These are phyloP conservation scores for Furculomyces boomerangus DNA, from an alignment of 371 early-diverging fungal genomes.

Conservation along the genomic window DNA sequence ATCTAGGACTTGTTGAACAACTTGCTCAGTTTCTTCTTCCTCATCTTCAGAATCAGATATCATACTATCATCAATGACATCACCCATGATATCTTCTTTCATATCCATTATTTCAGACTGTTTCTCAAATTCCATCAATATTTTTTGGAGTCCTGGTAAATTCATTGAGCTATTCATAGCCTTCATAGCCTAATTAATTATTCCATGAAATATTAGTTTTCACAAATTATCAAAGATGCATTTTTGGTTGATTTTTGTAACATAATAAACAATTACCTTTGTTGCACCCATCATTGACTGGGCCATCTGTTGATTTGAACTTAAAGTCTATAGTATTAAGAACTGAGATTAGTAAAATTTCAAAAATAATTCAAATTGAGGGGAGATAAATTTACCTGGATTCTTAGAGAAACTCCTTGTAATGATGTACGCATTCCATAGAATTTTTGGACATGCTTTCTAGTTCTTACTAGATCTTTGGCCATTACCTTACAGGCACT, in stretches of 20 bases:
- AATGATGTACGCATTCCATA: conserved; percentile 88
- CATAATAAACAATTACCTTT: conserved; percentile 21
- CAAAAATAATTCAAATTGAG: too few species aligned
- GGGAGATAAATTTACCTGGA: conserved; percentile 15
- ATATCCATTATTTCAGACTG: conserved; percentile 94
- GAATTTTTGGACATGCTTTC: conserved; percentile 85
- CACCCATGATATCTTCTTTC: conserved; percentile 97
- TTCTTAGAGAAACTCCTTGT: conserved; percentile 77
- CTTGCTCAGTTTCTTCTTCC: conserved; percentile 63
- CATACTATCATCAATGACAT: conserved; percentile 89
- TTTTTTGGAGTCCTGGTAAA: conserved; percentile 77
- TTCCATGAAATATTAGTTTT: not conserved
- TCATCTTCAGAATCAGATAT: conserved; percentile 85
- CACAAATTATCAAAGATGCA: too few species aligned
- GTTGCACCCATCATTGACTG: conserved; percentile 92
- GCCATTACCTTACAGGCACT: conserved; percentile 75
- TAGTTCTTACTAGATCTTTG: conserved; percentile 87
- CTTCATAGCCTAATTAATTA: conserved; percentile 52
- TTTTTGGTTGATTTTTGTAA: not conserved
- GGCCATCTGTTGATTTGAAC: conserved; percentile 89
- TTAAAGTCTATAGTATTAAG: conserved; percentile 48
- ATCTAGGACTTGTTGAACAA: conserved; percentile 84
- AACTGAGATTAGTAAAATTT: too few species aligned
- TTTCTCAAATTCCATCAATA: conserved; percentile 94
- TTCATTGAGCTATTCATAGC: conserved; percentile 92